Evolutionary conservation across 1,139 yeast species (phyloP).

Genomic region (Geotrichum carabidarum): DNA sequence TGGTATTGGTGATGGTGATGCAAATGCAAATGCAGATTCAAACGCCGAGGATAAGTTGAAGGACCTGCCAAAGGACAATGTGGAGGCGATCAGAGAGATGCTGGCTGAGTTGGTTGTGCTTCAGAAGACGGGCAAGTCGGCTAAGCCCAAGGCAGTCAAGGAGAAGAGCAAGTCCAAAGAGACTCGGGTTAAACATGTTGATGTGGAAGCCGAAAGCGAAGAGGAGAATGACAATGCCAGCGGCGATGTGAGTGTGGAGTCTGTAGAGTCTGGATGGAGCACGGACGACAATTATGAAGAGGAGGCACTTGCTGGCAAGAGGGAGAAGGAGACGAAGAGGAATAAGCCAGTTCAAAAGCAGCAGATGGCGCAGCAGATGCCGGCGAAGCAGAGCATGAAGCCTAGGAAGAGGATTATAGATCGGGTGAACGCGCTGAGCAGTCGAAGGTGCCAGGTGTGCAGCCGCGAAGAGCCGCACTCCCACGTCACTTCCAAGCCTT

Average conservation of each 20-base stretch:
- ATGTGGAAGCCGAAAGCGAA: not conserved
- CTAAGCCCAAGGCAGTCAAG: not conserved
- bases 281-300: slow-evolving; percentile 1
- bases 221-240: not conserved
- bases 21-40: not conserved
- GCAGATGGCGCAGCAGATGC: not conserved
- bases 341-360: not conserved
- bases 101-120: slow-evolving; percentile 10
- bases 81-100: slow-evolving; percentile 9
- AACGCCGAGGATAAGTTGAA: too few relatives aligned
- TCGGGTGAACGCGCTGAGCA: slow-evolving; percentile 1
- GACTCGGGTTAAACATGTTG: not conserved
- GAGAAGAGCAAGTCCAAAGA: not conserved
- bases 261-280: not conserved
- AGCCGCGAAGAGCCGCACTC: too few relatives aligned
- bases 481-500: too few relatives aligned
- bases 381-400: not conserved
- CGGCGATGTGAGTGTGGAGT: not conserved
- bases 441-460: not conserved
- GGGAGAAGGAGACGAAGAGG: not conserved
- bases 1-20: not conserved
- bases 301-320: not conserved
- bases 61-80: not conserved
- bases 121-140: slow-evolving; percentile 3
- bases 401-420: not conserved